A percentile compares a stretch with the other conserved stretches of the same genome.
phyloP scores from a whole-genome alignment of 768 basidiomycete species.

The Thelephora ganbajun region DNA sequence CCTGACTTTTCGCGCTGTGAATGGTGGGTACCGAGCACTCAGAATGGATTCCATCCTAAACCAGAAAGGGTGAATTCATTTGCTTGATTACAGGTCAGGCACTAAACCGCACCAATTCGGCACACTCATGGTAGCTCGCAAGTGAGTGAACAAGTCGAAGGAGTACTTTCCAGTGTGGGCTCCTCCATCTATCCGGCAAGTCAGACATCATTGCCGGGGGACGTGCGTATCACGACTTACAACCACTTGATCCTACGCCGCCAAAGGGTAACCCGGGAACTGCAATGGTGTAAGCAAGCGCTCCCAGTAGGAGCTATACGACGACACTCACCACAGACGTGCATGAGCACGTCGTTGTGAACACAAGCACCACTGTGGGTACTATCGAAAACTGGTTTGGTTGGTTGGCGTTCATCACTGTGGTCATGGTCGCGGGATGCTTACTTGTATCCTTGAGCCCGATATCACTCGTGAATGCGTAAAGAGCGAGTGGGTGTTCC shows the following conservation, averaged over 20 bases:
- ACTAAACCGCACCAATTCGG: slow-evolving; percentile 21
- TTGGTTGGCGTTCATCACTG: not conserved
- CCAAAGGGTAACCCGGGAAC: slow-evolving; percentile 61
- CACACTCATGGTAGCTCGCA: slow-evolving; percentile 37
- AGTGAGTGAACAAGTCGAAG: slow-evolving; percentile 71
- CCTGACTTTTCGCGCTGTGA: slow-evolving; percentile 17
- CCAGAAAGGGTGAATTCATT: not conserved
- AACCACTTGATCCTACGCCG: slow-evolving; percentile 58
- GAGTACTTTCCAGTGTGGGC: slow-evolving; percentile 58
- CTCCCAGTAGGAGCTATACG: not conserved
- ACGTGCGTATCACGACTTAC: slow-evolving; percentile 24
- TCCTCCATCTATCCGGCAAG: slow-evolving; percentile 31
- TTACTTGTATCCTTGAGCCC: slow-evolving; percentile 48
- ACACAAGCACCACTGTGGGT: slow-evolving; percentile 61
- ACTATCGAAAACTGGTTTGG: slow-evolving; percentile 40
- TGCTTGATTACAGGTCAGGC: not conserved
- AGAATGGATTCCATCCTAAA: slow-evolving; percentile 22
- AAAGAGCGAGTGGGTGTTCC: slow-evolving; percentile 62
- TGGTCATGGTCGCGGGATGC: not conserved
- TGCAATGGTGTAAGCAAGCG: slow-evolving; percentile 10
- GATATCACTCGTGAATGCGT: slow-evolving; percentile 56
- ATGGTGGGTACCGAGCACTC: slow-evolving; percentile 24
- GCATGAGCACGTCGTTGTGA: slow-evolving; percentile 61
- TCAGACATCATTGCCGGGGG: slow-evolving; percentile 1
- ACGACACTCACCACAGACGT: slow-evolving; percentile 32